These are phyloP conservation scores for Coemansia umbellata DNA, from an alignment of 192 early-diverging fungal species.

Conservation along the genomic window DNA sequence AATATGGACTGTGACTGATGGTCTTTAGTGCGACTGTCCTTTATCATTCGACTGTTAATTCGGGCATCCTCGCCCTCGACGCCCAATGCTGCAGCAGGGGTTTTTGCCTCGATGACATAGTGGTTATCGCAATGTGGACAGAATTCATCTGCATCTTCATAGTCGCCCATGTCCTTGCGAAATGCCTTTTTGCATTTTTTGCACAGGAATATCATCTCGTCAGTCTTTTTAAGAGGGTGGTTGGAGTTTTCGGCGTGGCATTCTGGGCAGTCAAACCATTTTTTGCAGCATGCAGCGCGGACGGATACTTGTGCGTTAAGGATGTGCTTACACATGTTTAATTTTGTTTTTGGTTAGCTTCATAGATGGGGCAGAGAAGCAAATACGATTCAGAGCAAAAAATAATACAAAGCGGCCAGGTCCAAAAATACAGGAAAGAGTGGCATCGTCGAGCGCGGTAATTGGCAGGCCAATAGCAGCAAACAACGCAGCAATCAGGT, in stretches of 20 bases:
- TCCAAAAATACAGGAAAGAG: no score
- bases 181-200: constrained; percentile 99
- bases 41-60: constrained; percentile 61
- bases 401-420: no score
- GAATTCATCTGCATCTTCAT: constrained; percentile 93
- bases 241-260: constrained; percentile 82
- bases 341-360: no score
- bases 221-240: constrained; percentile 73
- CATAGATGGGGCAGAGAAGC: no score
- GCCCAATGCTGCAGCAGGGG: constrained; percentile 75
- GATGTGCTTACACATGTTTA: constrained; percentile 92
- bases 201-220: constrained; percentile 94
- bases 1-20: constrained; percentile 29
- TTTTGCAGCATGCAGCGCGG: constrained; percentile 88
- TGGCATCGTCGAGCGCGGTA: no score
- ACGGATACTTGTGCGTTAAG: constrained; percentile 96
- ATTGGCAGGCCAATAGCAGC: no score
- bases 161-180: constrained; percentile 82
- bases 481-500: no score
- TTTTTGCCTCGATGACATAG: constrained; percentile 90
- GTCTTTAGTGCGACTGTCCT: constrained; percentile 51
- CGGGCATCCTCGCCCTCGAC: constrained; percentile 94
- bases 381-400: no score
- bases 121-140: constrained; percentile 99
- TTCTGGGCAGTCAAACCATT: constrained; percentile 96